phyloP scores from a whole-genome alignment of 441 rosid species.

The Theobroma grandiflorum region DNA sequence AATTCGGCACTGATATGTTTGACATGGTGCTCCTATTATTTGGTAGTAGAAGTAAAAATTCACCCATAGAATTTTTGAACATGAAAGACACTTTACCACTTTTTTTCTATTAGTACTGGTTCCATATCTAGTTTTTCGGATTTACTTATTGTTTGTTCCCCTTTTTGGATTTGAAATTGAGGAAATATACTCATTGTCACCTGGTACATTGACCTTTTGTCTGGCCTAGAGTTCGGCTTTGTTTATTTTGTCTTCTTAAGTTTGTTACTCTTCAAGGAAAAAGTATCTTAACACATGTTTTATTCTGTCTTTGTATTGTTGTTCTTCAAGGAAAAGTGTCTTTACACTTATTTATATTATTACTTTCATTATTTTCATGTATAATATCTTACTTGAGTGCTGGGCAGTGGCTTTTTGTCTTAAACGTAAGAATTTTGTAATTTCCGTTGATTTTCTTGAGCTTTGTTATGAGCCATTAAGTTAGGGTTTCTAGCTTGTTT shows the following conservation, averaged over 20 bases:
- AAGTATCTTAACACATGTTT: not conserved
- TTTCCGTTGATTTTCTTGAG: constrained; percentile 6
- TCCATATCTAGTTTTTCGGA: not conserved
- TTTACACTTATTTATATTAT: not conserved
- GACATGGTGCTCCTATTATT: not conserved
- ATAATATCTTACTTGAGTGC: not conserved
- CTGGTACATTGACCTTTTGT: not conserved
- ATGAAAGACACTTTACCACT: not conserved
- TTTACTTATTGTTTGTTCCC: not conserved
- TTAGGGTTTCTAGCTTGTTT: not conserved
- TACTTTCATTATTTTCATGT: not conserved
- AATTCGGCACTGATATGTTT: not conserved
- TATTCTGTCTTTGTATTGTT: not conserved
- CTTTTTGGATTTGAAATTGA: constrained; percentile 6
- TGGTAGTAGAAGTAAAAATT: not conserved
- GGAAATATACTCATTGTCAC: not conserved
- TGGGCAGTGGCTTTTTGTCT: not conserved
- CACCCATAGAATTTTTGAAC: not conserved
- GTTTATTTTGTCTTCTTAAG: not conserved
- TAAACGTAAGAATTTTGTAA: not conserved
- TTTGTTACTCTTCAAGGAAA: not conserved
- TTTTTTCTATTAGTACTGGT: not conserved
- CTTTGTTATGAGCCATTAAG: not conserved
- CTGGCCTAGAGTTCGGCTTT: not conserved
- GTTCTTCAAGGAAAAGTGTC: not conserved